Percentiles rank a stretch among this genome's conserved stretches.
These are phyloP conservation scores for Crucibulum laeve DNA, from an alignment of 768 basidiomycete genomes.

Conservation along the genomic window DNA sequence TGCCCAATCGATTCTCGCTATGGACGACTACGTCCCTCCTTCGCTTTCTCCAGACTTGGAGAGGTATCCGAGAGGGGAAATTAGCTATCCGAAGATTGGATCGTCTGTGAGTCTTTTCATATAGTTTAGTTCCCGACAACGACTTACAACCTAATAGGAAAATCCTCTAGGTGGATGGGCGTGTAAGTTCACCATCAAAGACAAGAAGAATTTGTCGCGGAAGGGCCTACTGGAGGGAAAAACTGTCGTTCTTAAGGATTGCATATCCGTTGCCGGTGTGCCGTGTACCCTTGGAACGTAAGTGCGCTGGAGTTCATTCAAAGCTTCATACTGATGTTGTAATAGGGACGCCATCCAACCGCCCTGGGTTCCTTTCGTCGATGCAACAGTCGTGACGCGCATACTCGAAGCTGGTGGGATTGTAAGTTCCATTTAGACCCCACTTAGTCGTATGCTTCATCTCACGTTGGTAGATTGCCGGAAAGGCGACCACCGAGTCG, in stretches of 20 bases:
- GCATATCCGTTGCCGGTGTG: constrained; percentile 32
- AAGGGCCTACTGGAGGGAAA: constrained; percentile 28
- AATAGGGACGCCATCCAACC: constrained; percentile 19
- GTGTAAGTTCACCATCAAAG: constrained; percentile 26
- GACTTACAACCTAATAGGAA: constrained; percentile 9
- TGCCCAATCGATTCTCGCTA: constrained; percentile 11
- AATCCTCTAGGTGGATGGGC: constrained; percentile 30
- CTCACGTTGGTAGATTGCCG: constrained; percentile 9
- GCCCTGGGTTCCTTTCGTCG: constrained; percentile 19
- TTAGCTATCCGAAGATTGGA: constrained; percentile 11
- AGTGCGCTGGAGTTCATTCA: background rate
- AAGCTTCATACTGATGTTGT: constrained; percentile 9
- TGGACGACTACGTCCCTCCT: constrained; percentile 15
- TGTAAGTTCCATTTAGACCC: constrained; percentile 2
- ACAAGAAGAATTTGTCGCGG: constrained; percentile 12
- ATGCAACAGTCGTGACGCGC: constrained; percentile 40
- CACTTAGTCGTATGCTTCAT: background rate
- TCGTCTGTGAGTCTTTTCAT: constrained; percentile 5
- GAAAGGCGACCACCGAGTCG: constrained; percentile 16
- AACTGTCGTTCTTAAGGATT: constrained; percentile 40
- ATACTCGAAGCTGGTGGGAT: constrained; percentile 36
- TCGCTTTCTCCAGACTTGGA: constrained; percentile 12
- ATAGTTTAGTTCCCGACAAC: background rate
- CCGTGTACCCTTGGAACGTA: constrained; percentile 37
- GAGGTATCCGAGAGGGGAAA: constrained; percentile 14